A percentile compares a stretch with the other conserved stretches of the same genome.
Evolutionary conservation across 2,329 filamentous ascomycete genomes (phyloP).

Genomic region (Ophiostoma himal-ulmi): DNA sequence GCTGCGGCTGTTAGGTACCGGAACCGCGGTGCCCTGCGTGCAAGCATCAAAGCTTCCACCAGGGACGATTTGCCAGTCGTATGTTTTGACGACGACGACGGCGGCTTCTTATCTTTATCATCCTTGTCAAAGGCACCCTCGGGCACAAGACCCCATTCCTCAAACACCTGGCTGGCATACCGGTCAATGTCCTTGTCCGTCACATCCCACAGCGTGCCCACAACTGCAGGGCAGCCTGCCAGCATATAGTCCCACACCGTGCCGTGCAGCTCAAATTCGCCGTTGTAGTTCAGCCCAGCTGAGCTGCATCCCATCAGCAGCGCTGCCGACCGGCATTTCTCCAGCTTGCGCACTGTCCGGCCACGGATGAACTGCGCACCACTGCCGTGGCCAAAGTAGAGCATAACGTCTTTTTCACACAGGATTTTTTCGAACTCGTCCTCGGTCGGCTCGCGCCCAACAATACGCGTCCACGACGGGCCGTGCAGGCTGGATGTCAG

Average conservation of each 20-base stretch:
- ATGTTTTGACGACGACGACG: slow-evolving; percentile 16
- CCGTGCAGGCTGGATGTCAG: slow-evolving; percentile 57
- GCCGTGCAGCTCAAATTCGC: slow-evolving; percentile 85
- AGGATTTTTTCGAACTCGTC: slow-evolving; percentile 67
- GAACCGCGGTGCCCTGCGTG: slow-evolving; percentile 74
- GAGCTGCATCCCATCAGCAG: slow-evolving; percentile 95
- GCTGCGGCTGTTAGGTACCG: slow-evolving; percentile 90
- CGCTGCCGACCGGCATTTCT: slow-evolving; percentile 64
- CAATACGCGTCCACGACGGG: slow-evolving; percentile 62
- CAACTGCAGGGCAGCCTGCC: slow-evolving; percentile 76
- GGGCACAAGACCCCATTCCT: slow-evolving; percentile 74
- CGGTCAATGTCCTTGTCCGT: slow-evolving; percentile 97
- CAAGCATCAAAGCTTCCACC: slow-evolving; percentile 73
- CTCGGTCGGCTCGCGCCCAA: slow-evolving; percentile 66
- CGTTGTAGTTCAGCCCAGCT: slow-evolving; percentile 70
- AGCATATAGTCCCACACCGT: slow-evolving; percentile 89
- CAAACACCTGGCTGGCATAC: slow-evolving; percentile 71
- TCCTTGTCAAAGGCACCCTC: slow-evolving; percentile 40
- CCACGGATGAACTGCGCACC: slow-evolving; percentile 91
- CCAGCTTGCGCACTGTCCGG: slow-evolving; percentile 71
- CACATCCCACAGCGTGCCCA: slow-evolving; percentile 95
- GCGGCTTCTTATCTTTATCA: slow-evolving; percentile 17
- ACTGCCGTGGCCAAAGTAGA: slow-evolving; percentile 96
- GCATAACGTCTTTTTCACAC: slow-evolving; percentile 60
- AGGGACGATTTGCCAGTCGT: slow-evolving; percentile 45